Conservation (phyloP, 441 rosid genomes). For the Geranium incanum region DNA sequence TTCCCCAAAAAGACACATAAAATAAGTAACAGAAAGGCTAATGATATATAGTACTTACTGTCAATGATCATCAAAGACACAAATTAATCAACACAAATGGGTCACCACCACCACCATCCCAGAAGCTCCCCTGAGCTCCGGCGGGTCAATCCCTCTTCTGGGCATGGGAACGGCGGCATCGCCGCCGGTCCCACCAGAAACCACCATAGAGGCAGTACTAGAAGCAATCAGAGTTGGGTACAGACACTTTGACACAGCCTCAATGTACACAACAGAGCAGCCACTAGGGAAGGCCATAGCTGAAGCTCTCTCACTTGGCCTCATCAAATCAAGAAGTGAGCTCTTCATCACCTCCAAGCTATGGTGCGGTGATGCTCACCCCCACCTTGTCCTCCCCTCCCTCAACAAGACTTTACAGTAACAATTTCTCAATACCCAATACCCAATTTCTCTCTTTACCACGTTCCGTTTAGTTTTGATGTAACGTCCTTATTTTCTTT, state of each 20-base stretch:
- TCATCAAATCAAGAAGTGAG: conserved; percentile 24
- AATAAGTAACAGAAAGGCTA: not conserved
- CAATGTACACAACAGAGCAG: conserved; percentile 21
- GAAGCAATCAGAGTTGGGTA: conserved; percentile 27
- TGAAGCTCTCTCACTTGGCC: conserved; percentile 20
- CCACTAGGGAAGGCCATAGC: conserved; percentile 28
- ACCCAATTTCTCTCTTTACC: too few relatives aligned
- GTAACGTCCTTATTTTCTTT: too few relatives aligned
- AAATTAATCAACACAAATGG: not conserved
- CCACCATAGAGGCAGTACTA: not conserved
- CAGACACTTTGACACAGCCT: conserved; percentile 28
- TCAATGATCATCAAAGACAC: not conserved
- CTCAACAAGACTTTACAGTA: conserved; percentile 23
- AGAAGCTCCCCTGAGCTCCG: not conserved
- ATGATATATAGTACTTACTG: not conserved
- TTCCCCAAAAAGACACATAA: not conserved
- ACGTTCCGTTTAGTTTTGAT: too few relatives aligned
- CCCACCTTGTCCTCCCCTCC: conserved; percentile 17
- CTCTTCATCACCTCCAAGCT: conserved; percentile 36
- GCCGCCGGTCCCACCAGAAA: not conserved
- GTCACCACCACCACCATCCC: not conserved
- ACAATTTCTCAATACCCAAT: not conserved
- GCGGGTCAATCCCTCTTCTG: not conserved
- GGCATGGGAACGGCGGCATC: conserved; percentile 22
- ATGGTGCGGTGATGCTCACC: conserved; percentile 13